Base-by-base conservation (phyloP, 805 yeast genomes). In the Kodamaea jinghongensis region DNA sequence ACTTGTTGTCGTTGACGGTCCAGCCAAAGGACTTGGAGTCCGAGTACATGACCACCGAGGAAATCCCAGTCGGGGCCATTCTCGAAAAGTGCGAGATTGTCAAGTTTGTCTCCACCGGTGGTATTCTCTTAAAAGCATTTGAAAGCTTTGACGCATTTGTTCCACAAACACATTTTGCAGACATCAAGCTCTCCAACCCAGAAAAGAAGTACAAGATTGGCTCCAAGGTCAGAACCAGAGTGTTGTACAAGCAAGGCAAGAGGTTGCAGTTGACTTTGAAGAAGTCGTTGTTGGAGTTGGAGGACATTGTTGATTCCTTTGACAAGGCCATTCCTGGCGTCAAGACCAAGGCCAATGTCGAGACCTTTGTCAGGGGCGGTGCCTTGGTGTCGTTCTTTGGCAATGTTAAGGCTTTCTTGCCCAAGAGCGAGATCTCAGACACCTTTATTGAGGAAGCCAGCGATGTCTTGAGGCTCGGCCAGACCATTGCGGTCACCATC, bases 161-260 rank as follows among this genome's bases (percentile, higher is more conserved):
- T 20, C 83, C 86, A 10, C 70, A 79, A 17, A 55, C 67, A 17
- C 96, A 91, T 52, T 76, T 93, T 61, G 82, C 95, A 49, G 99
- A 93, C 60, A 74, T 85, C 42, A 83, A 80, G 56, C 70, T 91
- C 47, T 78, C 79, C 2, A 83, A 91, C 55, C 99, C 99, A 4
- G 98, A 93, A 63, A 78, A 93, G 69, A 87, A 88, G 54, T 91
- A 83, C 72, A 86, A 86, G 61, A 79, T 82, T 31, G 98, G 96
- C 8, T 69, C 83, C 31, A 84, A 81, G 49, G 86, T 87, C 22
- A 84, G 75, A 51, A 93, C 83, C 46, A 78, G 95, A 64, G 75
- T 88, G 9, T 61, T 87, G 48, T 71, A 63, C 38, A 71, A 76
- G 15, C 64, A 73, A 31, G 75, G 72, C 23, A 55, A 65, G 23